phyloP scores from a whole-genome alignment of 2,329 filamentous ascomycete species.

The Pezicula carpinea region DNA sequence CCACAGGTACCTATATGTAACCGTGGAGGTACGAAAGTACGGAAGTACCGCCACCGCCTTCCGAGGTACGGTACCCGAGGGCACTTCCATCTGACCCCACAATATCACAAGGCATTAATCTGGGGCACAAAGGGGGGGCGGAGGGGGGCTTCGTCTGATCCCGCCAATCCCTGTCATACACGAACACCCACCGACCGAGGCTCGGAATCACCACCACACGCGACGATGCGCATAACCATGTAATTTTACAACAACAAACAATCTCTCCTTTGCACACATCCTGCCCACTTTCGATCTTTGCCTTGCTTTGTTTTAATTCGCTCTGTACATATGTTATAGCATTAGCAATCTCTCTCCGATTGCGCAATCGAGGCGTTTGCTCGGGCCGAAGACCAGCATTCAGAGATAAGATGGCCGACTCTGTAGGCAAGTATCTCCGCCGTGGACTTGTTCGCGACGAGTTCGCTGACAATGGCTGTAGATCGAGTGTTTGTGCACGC shows the following conservation, averaged over 20 bases:
- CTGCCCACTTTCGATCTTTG: neutral
- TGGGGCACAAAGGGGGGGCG: neutral
- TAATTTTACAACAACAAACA: neutral
- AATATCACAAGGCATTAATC: neutral
- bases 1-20: too few species aligned
- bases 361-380: neutral
- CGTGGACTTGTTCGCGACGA: neutral
- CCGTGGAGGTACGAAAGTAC: too few species aligned
- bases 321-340: conserved; percentile 1
- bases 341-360: neutral
- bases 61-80: too few species aligned
- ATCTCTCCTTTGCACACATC: neutral
- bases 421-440: conserved; percentile 38
- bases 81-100: too few species aligned
- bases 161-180: neutral
- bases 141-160: neutral
- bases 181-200: conserved; percentile 1
- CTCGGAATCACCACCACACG: neutral
- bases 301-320: neutral
- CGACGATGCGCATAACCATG: conserved; percentile 1
- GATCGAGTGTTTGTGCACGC: conserved; percentile 99
- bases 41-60: too few species aligned
- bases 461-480: conserved; percentile 31
- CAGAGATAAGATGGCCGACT: conserved; percentile 43
- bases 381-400: conserved; percentile 1